phyloP scores from a whole-genome alignment of 2,329 filamentous ascomycete species.

The Fusarium sp. region DNA sequence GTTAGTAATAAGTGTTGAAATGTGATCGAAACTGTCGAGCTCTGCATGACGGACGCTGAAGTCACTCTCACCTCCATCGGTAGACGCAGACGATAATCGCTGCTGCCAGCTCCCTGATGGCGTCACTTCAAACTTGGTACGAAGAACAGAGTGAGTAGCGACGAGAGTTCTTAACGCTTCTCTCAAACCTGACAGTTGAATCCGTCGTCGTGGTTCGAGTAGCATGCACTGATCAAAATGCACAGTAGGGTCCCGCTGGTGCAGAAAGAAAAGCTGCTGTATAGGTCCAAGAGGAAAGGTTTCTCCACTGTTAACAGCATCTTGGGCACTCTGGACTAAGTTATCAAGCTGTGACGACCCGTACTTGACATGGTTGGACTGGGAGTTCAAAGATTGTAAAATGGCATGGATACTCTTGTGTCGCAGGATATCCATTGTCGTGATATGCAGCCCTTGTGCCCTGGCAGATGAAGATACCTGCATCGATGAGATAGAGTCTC shows the following conservation, averaged over 20 bases:
- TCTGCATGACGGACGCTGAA: background rate
- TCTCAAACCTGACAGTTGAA: background rate
- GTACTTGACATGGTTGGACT: background rate
- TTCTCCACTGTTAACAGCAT: background rate
- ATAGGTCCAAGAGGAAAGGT: background rate
- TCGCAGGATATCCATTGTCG: background rate
- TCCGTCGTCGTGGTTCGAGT: background rate
- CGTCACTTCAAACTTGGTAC: background rate
- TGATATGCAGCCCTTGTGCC: background rate
- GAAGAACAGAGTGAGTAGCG: background rate
- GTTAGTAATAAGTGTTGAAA: background rate
- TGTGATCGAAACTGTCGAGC: background rate
- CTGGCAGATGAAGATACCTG: constrained; percentile 4
- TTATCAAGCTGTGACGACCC: background rate
- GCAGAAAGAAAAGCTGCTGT: constrained; percentile 1
- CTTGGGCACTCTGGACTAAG: background rate
- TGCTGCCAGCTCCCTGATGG: constrained; percentile 18
- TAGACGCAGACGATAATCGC: background rate
- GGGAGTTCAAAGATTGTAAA: background rate
- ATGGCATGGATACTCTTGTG: constrained; percentile 7
- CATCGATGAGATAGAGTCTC: constrained; percentile 3
- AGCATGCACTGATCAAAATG: constrained; percentile 5
- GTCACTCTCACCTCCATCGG: background rate
- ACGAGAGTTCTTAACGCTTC: background rate
- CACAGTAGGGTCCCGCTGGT: background rate